A percentile compares a stretch with the other conserved stretches of the same genome.
Conservation (phyloP, 306 rosid species). For the Lotus japonicus region DNA sequence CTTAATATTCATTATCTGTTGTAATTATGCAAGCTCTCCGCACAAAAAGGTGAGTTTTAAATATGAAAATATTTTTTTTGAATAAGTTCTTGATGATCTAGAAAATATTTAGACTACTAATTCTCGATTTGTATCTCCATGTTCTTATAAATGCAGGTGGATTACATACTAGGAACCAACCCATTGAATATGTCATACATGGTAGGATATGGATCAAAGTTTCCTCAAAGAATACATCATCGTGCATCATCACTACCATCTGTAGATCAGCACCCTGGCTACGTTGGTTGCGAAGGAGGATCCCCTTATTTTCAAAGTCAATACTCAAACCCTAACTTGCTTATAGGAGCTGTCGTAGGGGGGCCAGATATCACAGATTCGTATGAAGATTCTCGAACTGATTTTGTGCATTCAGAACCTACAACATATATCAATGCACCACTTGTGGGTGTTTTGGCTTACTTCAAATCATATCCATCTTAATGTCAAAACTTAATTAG, state of each 20-base stretch:
- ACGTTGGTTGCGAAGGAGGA: slow-evolving; percentile 37
- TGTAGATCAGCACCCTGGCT: neutral
- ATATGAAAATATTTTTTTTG: too few species aligned
- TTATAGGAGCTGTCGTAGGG: slow-evolving; percentile 49
- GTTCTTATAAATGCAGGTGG: slow-evolving; percentile 42
- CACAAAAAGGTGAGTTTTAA: too few species aligned
- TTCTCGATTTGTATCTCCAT: too few species aligned
- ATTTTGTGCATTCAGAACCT: slow-evolving; percentile 52
- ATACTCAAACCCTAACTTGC: slow-evolving; percentile 41
- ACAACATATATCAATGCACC: slow-evolving; percentile 66
- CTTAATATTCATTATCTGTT: too few species aligned
- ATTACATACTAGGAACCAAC: slow-evolving; percentile 54
- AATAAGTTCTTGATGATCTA: too few species aligned
- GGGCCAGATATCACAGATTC: slow-evolving; percentile 48
- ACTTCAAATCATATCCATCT: slow-evolving; percentile 35
- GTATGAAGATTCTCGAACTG: slow-evolving; percentile 41
- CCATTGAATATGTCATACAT: slow-evolving; percentile 60
- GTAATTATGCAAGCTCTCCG: too few species aligned
- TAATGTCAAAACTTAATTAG: neutral
- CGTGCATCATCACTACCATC: slow-evolving; percentile 52
- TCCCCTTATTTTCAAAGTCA: slow-evolving; percentile 22
- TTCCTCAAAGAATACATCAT: slow-evolving; percentile 50
- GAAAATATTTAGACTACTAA: too few species aligned
- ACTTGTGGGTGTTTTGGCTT: slow-evolving; percentile 54
- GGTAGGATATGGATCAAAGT: slow-evolving; percentile 55